phyloP scores from a whole-genome alignment of 2,329 filamentous ascomycete species.

The Cercospora sp. region DNA sequence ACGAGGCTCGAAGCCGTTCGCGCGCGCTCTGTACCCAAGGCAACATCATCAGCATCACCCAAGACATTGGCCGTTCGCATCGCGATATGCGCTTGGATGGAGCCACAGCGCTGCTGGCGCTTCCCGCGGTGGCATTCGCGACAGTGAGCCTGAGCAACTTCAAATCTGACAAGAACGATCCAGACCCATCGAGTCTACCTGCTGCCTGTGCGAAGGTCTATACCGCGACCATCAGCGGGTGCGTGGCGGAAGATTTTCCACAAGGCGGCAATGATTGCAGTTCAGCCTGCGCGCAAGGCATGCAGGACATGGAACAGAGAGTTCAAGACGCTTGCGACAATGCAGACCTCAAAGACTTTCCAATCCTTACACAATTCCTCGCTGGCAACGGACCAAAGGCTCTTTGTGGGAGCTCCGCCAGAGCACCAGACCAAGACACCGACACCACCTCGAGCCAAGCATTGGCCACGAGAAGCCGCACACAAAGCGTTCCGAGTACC shows the following conservation, averaged over 20 bases:
- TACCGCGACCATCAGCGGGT: constrained; percentile 44
- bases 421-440: constrained; percentile 7
- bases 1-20: neutral
- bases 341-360: constrained; percentile 41
- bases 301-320: constrained; percentile 39
- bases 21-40: neutral
- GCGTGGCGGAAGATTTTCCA: constrained; percentile 43
- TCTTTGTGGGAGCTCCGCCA: constrained; percentile 39
- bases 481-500: constrained; percentile 22
- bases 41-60: neutral
- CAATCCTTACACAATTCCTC: constrained; percentile 48
- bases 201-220: constrained; percentile 44
- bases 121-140: constrained; percentile 33
- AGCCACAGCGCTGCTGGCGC: constrained; percentile 26
- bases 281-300: constrained; percentile 43
- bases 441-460: neutral
- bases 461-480: constrained; percentile 3
- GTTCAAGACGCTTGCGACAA: constrained; percentile 40
- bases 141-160: constrained; percentile 49
- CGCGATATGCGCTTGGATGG: constrained; percentile 7
- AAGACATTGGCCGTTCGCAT: neutral
- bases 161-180: constrained; percentile 30
- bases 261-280: constrained; percentile 43
- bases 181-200: constrained; percentile 44
- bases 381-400: constrained; percentile 41